These are phyloP conservation scores for Poa pratensis DNA, from an alignment of 176 grass and related monocot species.

Conservation along the genomic window DNA sequence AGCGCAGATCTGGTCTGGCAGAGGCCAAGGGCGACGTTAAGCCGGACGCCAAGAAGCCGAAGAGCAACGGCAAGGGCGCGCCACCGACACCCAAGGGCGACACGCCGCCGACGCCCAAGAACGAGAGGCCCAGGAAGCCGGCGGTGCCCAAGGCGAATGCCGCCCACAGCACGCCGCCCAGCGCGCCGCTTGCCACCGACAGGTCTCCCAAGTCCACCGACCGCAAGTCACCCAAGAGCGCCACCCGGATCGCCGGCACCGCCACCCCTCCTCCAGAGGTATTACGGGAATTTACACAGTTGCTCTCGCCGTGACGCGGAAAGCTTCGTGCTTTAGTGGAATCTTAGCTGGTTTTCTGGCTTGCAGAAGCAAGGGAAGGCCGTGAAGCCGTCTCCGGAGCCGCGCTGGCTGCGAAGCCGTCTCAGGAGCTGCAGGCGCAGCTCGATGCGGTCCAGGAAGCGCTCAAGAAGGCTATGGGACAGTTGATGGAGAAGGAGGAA, in stretches of 20 bases:
- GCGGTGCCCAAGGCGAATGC: constrained; percentile 48
- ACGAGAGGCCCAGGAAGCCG: constrained; percentile 49
- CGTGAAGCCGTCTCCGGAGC: constrained; percentile 41
- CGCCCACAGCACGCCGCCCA: constrained; percentile 48
- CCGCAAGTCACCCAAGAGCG: constrained; percentile 58
- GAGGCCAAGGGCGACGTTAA: constrained; percentile 59
- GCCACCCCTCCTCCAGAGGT: constrained; percentile 47
- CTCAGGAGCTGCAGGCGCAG: constrained; percentile 60
- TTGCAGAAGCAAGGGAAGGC: constrained; percentile 65
- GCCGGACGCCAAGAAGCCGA: constrained; percentile 56
- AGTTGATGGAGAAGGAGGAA: constrained; percentile 63
- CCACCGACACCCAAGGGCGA: constrained; percentile 62
- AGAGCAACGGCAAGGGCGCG: constrained; percentile 56
- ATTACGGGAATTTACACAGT: neutral
- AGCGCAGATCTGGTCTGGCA: constrained; percentile 63
- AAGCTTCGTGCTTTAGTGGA: constrained; percentile 29
- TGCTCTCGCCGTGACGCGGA: neutral
- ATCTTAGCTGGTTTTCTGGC: neutral
- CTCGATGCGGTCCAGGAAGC: constrained; percentile 56
- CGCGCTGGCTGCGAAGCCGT: constrained; percentile 38
- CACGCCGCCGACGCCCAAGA: constrained; percentile 42
- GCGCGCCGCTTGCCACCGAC: constrained; percentile 36
- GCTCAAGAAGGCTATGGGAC: constrained; percentile 62
- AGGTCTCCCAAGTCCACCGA: constrained; percentile 58
- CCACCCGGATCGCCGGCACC: constrained; percentile 47